Base-by-base conservation (phyloP, 1,139 yeast genomes). In the Geotrichum reessii region DNA sequence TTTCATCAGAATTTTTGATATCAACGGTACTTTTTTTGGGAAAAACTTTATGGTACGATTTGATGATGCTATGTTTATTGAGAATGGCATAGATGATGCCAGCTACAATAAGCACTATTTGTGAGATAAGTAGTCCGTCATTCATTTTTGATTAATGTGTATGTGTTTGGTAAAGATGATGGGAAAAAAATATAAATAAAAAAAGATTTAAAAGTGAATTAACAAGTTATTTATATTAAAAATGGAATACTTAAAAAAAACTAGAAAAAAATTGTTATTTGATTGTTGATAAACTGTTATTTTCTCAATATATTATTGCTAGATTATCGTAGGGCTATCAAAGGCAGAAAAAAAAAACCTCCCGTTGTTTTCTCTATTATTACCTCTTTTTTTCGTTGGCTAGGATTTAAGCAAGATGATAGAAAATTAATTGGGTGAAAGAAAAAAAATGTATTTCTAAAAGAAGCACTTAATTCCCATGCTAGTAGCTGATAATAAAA, bases 1-100 rank as follows among this genome's bases (percentile, higher is more conserved):
- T 51, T 40, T 49, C 33, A 11, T 33, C 50, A 19, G 44, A 44
- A 19, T 52, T 46, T 28, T 52, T 50, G 12, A 50, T 21, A 17
- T 50, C 55, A 12, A 19, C 48, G 12, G 46, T 8, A 25, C 11
- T 27, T 7, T 42, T 55, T 33, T 55, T 55, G 33, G 58, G 24
- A 24, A 55, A 48, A 8, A 48, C n/a, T 14, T 19, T 11, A 11
- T 27, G 6, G 22, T 25, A 21, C 17, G 50, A 49, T 22, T 21
- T 25, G 14, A 37, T n/a, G 11, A 50, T 24, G 19, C 19, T 27
- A 14, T 50, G 28, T 37, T 42, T 47, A 25, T 55, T 55, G 12
- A 55, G 19, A 11, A 40, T 28, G 3, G 47, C 54, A 21, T 50
- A 55, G 37, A 33, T 53, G 2, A 50, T 31, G 17, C 50, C 53